Base-by-base conservation (phyloP, 495 filamentous ascomycete species). In the Penicillium robsamsonii region DNA sequence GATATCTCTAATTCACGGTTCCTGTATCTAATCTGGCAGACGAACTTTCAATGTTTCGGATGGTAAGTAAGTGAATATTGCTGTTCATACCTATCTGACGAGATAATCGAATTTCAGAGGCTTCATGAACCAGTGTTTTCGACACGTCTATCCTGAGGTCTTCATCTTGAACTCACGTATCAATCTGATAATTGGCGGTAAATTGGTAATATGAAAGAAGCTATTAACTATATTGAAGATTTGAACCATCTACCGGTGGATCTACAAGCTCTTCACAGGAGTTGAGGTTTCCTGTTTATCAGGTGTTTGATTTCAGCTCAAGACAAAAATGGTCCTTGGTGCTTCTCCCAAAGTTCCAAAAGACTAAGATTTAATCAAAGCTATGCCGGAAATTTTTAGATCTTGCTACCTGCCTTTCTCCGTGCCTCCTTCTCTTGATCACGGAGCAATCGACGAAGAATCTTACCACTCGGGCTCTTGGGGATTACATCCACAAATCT, bases 401-500 rank as follows among this genome's bases (percentile, higher is more conserved):
- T 65, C 67, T 76, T 87, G 24, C 82, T 72, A 4, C 86, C 88
- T 48, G 81, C 75, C 50, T 78, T 79, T 64, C 84, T 79, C 68
- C 85, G 81, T 44, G 75, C 79, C 67, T 86, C 88, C 72, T 79
- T 89, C 70, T 93, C 90, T 67, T 82, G 81, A 65, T 97, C 93
- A 35, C 90, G 82, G 53, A 97, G 71, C 60, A 95, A 61, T 18
- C 90, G 79, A 40, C 92, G 76, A 65, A 97, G 67, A 60, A 97
- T 96, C 85, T 97, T 96, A 12, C 92, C 92, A 67, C 87, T 91
- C 0, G 93, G 88, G 62, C 89, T 95, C 79, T 96, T 96, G 18
- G 93, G 92, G 54, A 97, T 81, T 1, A 59, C 76, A 56, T 86
- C 83, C 27, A 87, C 70, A 63, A 97, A 97, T 63, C 86, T 81